Evolutionary conservation across 805 yeast genomes (phyloP).

Genomic region (Peterozyma xylosa): DNA sequence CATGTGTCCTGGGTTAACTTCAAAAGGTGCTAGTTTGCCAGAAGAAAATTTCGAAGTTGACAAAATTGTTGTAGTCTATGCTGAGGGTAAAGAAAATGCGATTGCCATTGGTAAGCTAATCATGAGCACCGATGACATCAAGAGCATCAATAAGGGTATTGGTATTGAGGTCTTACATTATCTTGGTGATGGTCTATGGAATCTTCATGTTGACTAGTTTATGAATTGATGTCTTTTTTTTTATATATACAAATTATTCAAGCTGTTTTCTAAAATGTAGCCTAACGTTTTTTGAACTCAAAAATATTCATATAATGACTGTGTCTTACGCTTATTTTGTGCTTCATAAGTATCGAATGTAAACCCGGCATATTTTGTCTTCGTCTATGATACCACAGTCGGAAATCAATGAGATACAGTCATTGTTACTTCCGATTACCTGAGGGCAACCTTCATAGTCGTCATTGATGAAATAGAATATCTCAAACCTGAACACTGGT

Average conservation of each 20-base stretch:
- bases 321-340: too few relatives aligned
- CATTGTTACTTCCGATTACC: constrained; percentile 14
- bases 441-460: constrained; percentile 6
- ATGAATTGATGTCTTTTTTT: not conserved
- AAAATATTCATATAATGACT: not conserved
- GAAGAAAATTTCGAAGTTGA: constrained; percentile 61
- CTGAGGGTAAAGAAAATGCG: constrained; percentile 90
- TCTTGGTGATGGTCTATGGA: constrained; percentile 88
- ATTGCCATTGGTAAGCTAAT: constrained; percentile 82
- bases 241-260: not conserved
- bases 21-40: constrained; percentile 78
- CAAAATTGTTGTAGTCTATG: constrained; percentile 73
- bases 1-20: constrained; percentile 93
- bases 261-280: not conserved
- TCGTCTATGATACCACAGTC: constrained; percentile 12
- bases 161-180: constrained; percentile 82
- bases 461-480: constrained; percentile 11
- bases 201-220: constrained; percentile 39
- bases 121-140: constrained; percentile 88
- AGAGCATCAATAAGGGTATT: constrained; percentile 73
- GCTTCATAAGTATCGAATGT: not conserved
- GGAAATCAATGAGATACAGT: constrained; percentile 16
- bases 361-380: not conserved
- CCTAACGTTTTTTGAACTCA: not conserved
- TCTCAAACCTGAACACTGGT: constrained; percentile 11